Evolutionary conservation across 2,329 filamentous ascomycete genomes (phyloP).

Genomic region (Xylaria sp.): DNA sequence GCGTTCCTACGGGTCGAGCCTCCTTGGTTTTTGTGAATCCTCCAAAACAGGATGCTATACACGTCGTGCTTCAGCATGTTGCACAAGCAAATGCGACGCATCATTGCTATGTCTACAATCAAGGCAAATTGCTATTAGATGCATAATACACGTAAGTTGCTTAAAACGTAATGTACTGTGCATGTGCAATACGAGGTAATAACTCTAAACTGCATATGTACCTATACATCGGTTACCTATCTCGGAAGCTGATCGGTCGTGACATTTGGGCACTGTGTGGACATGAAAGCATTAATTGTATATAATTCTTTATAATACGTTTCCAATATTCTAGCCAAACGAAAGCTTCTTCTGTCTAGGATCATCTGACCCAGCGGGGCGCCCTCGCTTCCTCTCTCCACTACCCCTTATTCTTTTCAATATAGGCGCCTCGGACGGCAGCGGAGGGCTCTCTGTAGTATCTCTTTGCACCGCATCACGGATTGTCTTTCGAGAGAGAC

Average conservation of each 20-base stretch:
- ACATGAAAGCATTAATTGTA: not conserved
- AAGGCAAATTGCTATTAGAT: constrained; percentile 8
- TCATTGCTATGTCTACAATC: not conserved
- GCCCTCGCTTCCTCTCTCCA: constrained; percentile 45
- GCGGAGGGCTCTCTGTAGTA: constrained; percentile 42
- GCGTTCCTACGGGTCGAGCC: not conserved
- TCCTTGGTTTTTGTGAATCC: not conserved
- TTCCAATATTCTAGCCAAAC: constrained; percentile 56
- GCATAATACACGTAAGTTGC: constrained; percentile 10
- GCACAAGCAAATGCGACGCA: too few species aligned
- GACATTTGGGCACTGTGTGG: not conserved
- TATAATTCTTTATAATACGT: not conserved
- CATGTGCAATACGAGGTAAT: not conserved
- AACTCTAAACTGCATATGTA: too few species aligned
- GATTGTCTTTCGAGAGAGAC: constrained; percentile 87
- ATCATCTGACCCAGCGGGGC: constrained; percentile 40
- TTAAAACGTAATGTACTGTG: not conserved
- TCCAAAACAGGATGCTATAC: too few species aligned
- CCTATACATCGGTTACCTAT: too few species aligned
- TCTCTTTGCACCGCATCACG: constrained; percentile 78
- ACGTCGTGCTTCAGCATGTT: not conserved
- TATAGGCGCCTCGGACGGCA: constrained; percentile 51
- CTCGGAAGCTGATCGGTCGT: too few species aligned
- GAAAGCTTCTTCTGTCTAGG: constrained; percentile 57
- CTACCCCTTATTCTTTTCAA: constrained; percentile 52